Evolutionary conservation across 2,329 filamentous ascomycete species (phyloP).

Genomic region (Cercospora citrullina): DNA sequence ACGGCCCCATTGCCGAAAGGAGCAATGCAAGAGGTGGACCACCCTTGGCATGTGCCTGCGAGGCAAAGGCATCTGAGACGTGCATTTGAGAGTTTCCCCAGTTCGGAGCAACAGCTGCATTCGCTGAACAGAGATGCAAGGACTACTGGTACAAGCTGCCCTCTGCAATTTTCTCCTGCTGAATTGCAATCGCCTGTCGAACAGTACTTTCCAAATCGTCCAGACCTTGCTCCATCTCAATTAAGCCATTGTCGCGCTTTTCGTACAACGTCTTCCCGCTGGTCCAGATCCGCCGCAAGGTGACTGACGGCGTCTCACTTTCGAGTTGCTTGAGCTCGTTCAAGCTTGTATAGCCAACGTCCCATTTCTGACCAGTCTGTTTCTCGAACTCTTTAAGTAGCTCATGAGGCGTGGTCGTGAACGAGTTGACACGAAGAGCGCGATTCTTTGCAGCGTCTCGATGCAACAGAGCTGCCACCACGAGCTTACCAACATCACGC

Average conservation of each 20-base stretch:
- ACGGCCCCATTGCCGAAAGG: not conserved
- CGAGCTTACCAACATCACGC: constrained; percentile 67
- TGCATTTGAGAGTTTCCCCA: not conserved
- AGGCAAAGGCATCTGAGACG: not conserved
- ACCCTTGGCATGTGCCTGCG: not conserved
- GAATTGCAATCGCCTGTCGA: constrained; percentile 35
- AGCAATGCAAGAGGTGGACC: not conserved
- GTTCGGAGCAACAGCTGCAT: not conserved
- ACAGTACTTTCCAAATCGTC: constrained; percentile 57
- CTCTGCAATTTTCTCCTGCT: constrained; percentile 20
- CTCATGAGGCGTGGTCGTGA: constrained; percentile 63
- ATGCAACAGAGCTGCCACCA: constrained; percentile 62
- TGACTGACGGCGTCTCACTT: constrained; percentile 56
- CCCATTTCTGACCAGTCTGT: constrained; percentile 61
- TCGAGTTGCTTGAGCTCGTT: constrained; percentile 59
- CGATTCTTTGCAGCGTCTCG: constrained; percentile 56
- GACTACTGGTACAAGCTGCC: constrained; percentile 6
- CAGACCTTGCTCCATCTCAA: constrained; percentile 51
- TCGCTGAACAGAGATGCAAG: not conserved
- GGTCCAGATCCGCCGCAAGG: constrained; percentile 69
- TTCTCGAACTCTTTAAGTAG: constrained; percentile 68
- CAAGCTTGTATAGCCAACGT: constrained; percentile 55
- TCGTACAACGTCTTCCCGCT: constrained; percentile 71
- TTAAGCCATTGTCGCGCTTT: constrained; percentile 63
- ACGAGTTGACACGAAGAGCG: constrained; percentile 69